These are phyloP conservation scores for Nasturtium officinale DNA, from an alignment of 345 rosid species.

Conservation along the genomic window DNA sequence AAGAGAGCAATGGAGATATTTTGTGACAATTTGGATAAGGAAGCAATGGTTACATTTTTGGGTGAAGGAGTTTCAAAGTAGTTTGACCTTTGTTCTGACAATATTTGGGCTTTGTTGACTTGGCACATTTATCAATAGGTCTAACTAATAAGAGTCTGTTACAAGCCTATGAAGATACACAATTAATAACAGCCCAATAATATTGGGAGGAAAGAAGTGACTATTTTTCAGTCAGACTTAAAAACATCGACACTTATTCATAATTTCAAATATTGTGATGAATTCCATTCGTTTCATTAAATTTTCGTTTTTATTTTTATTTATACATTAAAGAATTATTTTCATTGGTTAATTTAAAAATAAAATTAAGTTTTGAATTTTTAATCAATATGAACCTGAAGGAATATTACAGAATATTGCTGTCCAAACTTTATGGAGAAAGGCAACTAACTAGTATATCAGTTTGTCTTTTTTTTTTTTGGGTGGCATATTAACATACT, in stretches of 20 bases:
- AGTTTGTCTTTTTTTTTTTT: too few relatives aligned
- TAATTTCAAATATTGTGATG: too few relatives aligned
- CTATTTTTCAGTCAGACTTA: background rate
- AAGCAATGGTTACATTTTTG: conserved; percentile 31
- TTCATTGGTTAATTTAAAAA: too few relatives aligned
- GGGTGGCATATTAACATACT: background rate
- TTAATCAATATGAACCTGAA: too few relatives aligned
- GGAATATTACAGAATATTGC: too few relatives aligned
- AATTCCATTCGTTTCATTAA: too few relatives aligned
- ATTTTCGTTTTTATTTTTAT: too few relatives aligned
- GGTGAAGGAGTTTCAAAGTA: conserved; percentile 6
- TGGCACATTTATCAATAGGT: background rate
- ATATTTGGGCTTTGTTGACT: conserved; percentile 16
- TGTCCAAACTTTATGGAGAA: too few relatives aligned
- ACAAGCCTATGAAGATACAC: background rate
- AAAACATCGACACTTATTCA: background rate
- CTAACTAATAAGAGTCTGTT: background rate
- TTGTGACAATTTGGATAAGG: conserved; percentile 49
- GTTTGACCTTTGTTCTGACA: conserved; percentile 4
- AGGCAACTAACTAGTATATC: too few relatives aligned
- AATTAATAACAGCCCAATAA: background rate
- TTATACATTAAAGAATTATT: too few relatives aligned
- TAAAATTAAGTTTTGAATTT: too few relatives aligned
- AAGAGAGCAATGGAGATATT: conserved; percentile 32
- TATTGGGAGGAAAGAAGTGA: background rate